Conservation (phyloP, 768 basidiomycete species). For the Boletus sp. region DNA sequence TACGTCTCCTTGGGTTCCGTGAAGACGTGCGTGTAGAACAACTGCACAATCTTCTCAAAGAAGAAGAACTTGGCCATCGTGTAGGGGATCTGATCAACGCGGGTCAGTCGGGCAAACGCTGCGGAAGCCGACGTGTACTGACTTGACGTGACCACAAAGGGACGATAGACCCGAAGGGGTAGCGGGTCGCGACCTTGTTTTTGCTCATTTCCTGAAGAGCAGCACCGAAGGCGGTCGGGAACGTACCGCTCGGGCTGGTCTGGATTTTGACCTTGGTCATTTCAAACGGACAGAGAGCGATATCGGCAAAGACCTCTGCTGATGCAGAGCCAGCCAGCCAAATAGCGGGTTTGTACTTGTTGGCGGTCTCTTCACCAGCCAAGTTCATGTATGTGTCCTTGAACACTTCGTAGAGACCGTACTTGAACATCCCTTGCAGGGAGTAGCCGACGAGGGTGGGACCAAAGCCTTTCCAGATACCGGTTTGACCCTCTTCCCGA, state of each 20-base stretch:
- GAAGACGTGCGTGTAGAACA: slow-evolving; percentile 89
- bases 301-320: slow-evolving; percentile 92
- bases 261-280: slow-evolving; percentile 92
- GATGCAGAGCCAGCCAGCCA: slow-evolving; percentile 94
- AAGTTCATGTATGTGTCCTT: slow-evolving; percentile 90
- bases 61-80: slow-evolving; percentile 99
- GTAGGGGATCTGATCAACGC: slow-evolving; percentile 73
- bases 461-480: slow-evolving; percentile 92
- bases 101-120: neutral
- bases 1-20: slow-evolving; percentile 70
- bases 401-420: slow-evolving; percentile 96
- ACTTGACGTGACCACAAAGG: slow-evolving; percentile 89
- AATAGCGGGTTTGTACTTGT: slow-evolving; percentile 83
- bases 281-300: slow-evolving; percentile 92
- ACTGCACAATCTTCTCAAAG: slow-evolving; percentile 83
- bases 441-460: slow-evolving; percentile 93
- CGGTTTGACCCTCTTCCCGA: slow-evolving; percentile 76
- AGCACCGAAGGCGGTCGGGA: slow-evolving; percentile 70
- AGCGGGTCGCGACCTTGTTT: slow-evolving; percentile 68
- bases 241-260: slow-evolving; percentile 68
- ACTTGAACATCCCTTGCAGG: slow-evolving; percentile 96
- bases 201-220: slow-evolving; percentile 68
- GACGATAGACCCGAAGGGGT: slow-evolving; percentile 79
- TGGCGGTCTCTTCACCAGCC: slow-evolving; percentile 75
- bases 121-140: slow-evolving; percentile 12